A percentile compares a stretch with the other conserved stretches of the same genome.
These are phyloP conservation scores for Astragalus membranaceus DNA, from an alignment of 306 rosid species.

Conservation along the genomic window DNA sequence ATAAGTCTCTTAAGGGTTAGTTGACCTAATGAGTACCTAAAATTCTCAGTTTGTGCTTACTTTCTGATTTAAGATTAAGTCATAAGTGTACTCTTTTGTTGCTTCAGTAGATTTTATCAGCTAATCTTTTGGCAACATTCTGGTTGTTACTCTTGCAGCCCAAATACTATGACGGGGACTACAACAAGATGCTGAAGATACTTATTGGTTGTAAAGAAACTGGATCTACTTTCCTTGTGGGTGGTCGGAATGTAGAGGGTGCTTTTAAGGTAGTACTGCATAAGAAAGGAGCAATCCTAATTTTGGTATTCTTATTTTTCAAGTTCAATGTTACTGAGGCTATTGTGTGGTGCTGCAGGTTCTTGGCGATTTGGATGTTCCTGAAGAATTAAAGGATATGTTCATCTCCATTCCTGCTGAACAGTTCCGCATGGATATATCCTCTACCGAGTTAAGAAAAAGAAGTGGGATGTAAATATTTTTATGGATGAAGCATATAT, in stretches of 20 bases:
- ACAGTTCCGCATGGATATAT: constrained; percentile 72
- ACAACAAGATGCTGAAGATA: constrained; percentile 65
- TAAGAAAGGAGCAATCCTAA: neutral
- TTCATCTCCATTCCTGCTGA: constrained; percentile 72
- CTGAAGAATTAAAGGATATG: constrained; percentile 68
- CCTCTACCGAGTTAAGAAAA: constrained; percentile 76
- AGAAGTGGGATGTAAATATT: constrained; percentile 40
- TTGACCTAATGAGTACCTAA: no score
- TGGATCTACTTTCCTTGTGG: constrained; percentile 74
- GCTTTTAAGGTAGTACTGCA: constrained; percentile 58
- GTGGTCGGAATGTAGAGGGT: constrained; percentile 75
- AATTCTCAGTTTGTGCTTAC: no score
- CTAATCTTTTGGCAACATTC: neutral
- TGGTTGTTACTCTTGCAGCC: constrained; percentile 51
- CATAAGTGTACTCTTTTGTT: neutral
- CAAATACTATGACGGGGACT: constrained; percentile 77
- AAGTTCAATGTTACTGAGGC: constrained; percentile 5
- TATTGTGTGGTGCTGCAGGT: constrained; percentile 37
- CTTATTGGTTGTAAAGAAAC: constrained; percentile 62
- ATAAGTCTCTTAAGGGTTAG: no score
- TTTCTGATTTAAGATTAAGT: no score
- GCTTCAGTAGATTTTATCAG: neutral
- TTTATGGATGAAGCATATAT: neutral
- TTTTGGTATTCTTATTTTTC: neutral
- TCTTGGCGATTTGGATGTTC: constrained; percentile 73